Evolutionary conservation across 768 basidiomycete species (phyloP).

Genomic region (Leccinum imitatum): DNA sequence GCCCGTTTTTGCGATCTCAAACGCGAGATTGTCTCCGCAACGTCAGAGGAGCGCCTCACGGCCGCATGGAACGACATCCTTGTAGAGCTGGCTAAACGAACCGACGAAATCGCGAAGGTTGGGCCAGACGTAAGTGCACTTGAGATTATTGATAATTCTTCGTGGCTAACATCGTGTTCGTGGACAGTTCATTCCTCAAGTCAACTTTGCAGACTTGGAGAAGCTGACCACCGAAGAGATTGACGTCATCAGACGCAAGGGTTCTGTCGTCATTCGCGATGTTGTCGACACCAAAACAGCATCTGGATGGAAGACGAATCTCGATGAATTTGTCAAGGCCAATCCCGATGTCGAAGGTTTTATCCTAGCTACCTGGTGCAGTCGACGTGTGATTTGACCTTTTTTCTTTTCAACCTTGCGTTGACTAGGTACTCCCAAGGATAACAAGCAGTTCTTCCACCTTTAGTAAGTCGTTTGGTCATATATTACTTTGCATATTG

Average conservation of each 20-base stretch:
- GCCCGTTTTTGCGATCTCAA: conserved; percentile 58
- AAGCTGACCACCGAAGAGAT: conserved; percentile 46
- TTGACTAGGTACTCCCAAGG: conserved; percentile 45
- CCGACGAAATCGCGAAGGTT: conserved; percentile 42
- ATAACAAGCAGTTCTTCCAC: conserved; percentile 72
- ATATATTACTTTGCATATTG: neutral
- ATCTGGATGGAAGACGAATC: conserved; percentile 52
- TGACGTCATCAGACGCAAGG: conserved; percentile 50
- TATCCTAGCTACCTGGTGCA: neutral
- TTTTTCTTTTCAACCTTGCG: neutral
- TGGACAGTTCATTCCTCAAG: conserved; percentile 58
- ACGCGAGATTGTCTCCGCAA: conserved; percentile 49
- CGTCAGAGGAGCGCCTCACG: conserved; percentile 48
- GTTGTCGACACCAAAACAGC: conserved; percentile 60
- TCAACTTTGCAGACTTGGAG: conserved; percentile 54
- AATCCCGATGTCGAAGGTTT: conserved; percentile 59
- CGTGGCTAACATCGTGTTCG: neutral
- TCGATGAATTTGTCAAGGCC: conserved; percentile 54
- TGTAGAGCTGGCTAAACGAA: conserved; percentile 45
- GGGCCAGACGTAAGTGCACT: conserved; percentile 47
- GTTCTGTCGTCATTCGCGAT: conserved; percentile 60
- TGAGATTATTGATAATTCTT: neutral
- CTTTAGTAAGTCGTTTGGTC: conserved; percentile 52
- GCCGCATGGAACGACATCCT: conserved; percentile 61
- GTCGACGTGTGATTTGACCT: neutral